Conservation (phyloP, 768 basidiomycete genomes). For the Lactarius indigo region DNA sequence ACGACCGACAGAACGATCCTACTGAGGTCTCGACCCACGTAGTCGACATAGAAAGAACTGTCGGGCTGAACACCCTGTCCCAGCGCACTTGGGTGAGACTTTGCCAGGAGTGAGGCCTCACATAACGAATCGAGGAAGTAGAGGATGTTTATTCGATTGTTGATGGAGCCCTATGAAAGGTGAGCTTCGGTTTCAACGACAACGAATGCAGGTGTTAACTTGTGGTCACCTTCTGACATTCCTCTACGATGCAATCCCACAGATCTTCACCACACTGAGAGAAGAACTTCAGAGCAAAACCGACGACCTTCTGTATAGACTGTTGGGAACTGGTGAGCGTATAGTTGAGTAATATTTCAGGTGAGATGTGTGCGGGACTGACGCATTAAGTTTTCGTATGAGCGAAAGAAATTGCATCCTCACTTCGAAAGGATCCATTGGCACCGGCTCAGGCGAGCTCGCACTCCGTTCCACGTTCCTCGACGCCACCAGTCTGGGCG, state of each 20-base stretch:
- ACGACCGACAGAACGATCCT: conserved; percentile 85
- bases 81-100: conserved; percentile 47
- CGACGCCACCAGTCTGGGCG: background rate
- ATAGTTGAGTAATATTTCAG: conserved; percentile 27
- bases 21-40: conserved; percentile 70
- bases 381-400: conserved; percentile 65
- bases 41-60: conserved; percentile 67
- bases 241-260: conserved; percentile 91
- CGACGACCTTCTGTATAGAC: conserved; percentile 85
- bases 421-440: conserved; percentile 68
- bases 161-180: conserved; percentile 58
- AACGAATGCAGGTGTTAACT: background rate
- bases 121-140: conserved; percentile 89
- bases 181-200: background rate
- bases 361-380: conserved; percentile 30
- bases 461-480: background rate
- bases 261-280: conserved; percentile 84
- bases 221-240: conserved; percentile 73
- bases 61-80: conserved; percentile 36
- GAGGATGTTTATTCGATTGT: conserved; percentile 89
- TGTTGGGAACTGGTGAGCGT: conserved; percentile 63
- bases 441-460: background rate
- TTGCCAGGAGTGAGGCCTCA: conserved; percentile 69
- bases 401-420: conserved; percentile 68
- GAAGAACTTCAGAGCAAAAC: conserved; percentile 81